Evolutionary conservation across 176 grass and related monocot genomes (phyloP), one percentile per base, ranked within the genome.

Genomic region (Musa itinerans): DNA sequence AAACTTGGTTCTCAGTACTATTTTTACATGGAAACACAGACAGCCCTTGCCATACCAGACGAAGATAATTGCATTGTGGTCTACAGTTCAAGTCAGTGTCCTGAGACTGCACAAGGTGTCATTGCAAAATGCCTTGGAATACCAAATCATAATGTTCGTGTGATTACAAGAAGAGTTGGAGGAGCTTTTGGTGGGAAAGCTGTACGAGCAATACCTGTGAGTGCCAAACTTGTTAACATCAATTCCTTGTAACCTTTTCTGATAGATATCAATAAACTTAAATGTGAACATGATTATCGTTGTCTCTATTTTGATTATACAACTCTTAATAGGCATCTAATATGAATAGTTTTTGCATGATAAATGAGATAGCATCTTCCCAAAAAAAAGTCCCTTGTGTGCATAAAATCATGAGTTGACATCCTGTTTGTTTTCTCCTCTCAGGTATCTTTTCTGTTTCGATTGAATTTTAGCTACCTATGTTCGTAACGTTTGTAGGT

Each of bases 1-100:
- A 89, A 87, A 51, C 86, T 96, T 78, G 89, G 80, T 78, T 92
- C 89, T 22, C 89, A 96, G 15, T 96, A 96, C 53, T 89, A 80
- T 69, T 96, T 96, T 75, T 96, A 96, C 78, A 80, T 96, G 84
- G 92, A 96, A 58, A 89, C 92, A 1, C 89, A 96, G 21, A 71
- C 66, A 4, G 78, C 84, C 0, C 54, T 96, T 48, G 92, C 89
- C 53, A 78, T 96, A 53, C 92, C 92, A 14, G 92, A 96, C 26
- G 92, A 96, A 81, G 89, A 96, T 75, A 89, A 89, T 48, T 92
- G 92, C 34, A 86, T 96, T 12, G 84, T 88, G 14, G 70, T 92
- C 17, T 92, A 92, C 70, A 52, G 59, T 17, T 91, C 87, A 10
- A 54, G 55, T 3, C 92, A 96, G 78, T 26, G 22, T 67, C 87